phyloP scores from a whole-genome alignment of 345 rosid genomes.

The Lepidium africanum region DNA sequence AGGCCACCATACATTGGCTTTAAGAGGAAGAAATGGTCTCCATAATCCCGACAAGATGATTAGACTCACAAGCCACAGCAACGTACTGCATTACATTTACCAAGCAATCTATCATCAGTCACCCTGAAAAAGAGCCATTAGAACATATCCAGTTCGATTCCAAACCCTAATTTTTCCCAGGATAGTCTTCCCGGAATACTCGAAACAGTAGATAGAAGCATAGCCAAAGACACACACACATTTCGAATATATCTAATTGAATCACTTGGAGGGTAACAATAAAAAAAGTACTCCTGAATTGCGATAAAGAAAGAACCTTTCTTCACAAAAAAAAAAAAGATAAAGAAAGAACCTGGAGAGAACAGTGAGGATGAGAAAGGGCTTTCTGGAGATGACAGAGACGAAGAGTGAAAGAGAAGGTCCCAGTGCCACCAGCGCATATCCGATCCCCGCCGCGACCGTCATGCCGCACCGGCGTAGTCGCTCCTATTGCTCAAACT shows the following conservation, averaged over 20 bases:
- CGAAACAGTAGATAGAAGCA: neutral
- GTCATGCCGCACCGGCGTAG: slow-evolving; percentile 44
- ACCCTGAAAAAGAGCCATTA: neutral
- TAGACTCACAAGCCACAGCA: slow-evolving; percentile 84
- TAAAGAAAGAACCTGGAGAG: slow-evolving; percentile 69
- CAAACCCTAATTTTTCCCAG: slow-evolving; percentile 1
- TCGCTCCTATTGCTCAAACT: neutral
- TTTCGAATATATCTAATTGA: neutral
- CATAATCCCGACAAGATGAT: slow-evolving; percentile 76
- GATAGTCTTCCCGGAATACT: neutral
- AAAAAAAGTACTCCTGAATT: neutral
- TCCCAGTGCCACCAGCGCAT: slow-evolving; percentile 75
- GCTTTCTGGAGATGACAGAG: slow-evolving; percentile 86
- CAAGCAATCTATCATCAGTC: slow-evolving; percentile 15
- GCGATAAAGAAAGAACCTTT: slow-evolving; percentile 45
- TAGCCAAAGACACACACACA: neutral
- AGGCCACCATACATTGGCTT: slow-evolving; percentile 70
- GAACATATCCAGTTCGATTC: neutral
- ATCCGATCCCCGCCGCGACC: slow-evolving; percentile 86
- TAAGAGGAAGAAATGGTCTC: slow-evolving; percentile 91
- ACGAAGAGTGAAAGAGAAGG: slow-evolving; percentile 83
- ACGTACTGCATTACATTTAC: slow-evolving; percentile 45
- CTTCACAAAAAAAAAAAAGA: too few relatives aligned
- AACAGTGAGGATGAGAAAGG: slow-evolving; percentile 83
- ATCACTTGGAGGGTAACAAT: neutral